A percentile compares a stretch with the other conserved stretches of the same genome.
Evolutionary conservation across 2,329 filamentous ascomycete genomes (phyloP).

Genomic region (Cladosporium sp.): DNA sequence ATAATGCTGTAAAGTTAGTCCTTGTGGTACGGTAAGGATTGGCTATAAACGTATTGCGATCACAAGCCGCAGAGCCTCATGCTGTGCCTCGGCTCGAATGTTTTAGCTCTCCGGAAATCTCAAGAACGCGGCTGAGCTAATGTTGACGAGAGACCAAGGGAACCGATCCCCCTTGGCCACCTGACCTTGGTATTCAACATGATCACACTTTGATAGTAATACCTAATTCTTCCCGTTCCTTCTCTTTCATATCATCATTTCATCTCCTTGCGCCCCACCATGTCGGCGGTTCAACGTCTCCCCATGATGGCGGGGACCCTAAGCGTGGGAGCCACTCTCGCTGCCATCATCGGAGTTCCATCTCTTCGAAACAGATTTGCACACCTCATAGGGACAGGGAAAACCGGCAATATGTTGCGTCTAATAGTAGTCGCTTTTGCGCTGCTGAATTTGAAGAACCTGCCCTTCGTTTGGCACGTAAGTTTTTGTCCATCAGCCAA

Average conservation of each 20-base stretch:
- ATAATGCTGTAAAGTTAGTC: too few relatives aligned
- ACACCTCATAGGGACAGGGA: constrained; percentile 18
- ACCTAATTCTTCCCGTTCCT: neutral
- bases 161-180: neutral
- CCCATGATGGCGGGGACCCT: constrained; percentile 27
- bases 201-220: neutral
- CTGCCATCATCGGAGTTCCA: constrained; percentile 22
- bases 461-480: constrained; percentile 75
- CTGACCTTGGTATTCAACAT: neutral
- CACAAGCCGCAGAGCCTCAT: neutral
- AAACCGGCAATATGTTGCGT: constrained; percentile 25
- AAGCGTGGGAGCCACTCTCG: constrained; percentile 21
- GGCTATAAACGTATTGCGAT: too few relatives aligned
- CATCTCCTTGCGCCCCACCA: constrained; percentile 16
- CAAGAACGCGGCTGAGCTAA: neutral
- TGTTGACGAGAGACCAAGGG: neutral
- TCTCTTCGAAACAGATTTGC: constrained; percentile 25
- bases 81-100: constrained; percentile 13
- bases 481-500: neutral
- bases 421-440: constrained; percentile 47
- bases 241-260: neutral
- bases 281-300: constrained; percentile 31
- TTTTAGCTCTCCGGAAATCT: constrained; percentile 7
- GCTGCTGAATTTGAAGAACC: constrained; percentile 65
- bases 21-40: too few relatives aligned